Conservation (phyloP, 2,329 filamentous ascomycete species). For the Penicillium capsulatum region DNA sequence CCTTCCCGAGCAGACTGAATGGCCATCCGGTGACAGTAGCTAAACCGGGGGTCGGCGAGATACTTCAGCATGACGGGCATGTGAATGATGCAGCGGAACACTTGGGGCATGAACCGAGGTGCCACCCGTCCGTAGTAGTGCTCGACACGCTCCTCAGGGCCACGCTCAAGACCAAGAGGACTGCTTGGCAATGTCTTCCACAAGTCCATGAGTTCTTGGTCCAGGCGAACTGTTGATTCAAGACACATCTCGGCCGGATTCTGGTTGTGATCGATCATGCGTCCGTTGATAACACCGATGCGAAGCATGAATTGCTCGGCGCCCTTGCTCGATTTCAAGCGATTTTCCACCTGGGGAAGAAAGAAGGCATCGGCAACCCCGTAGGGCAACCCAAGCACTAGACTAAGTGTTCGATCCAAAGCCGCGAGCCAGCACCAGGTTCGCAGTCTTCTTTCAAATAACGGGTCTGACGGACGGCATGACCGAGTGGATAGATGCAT, state of each 20-base stretch:
- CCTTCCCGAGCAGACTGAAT: constrained; percentile 43
- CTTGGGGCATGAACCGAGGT: constrained; percentile 41
- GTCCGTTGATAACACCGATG: constrained; percentile 35
- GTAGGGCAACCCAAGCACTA: constrained; percentile 53
- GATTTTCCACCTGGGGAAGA: constrained; percentile 27
- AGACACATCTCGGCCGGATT: constrained; percentile 35
- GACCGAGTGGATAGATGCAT: constrained; percentile 38
- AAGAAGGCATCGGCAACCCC: constrained; percentile 34
- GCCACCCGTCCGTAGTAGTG: constrained; percentile 32
- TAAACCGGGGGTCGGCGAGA: constrained; percentile 34
- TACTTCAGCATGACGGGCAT: constrained; percentile 47
- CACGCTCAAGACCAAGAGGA: constrained; percentile 28
- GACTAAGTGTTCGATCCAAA: constrained; percentile 49
- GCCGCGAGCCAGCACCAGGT: constrained; percentile 42
- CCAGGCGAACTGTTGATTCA: constrained; percentile 39
- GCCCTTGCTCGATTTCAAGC: constrained; percentile 14
- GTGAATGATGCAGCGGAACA: constrained; percentile 41
- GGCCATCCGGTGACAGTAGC: constrained; percentile 38
- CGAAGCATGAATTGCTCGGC: constrained; percentile 30
- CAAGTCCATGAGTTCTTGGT: constrained; percentile 39
- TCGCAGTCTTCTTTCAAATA: constrained; percentile 31
- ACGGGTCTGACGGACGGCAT: constrained; percentile 20
- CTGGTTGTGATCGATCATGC: constrained; percentile 43
- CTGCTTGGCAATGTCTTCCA: constrained; percentile 27
- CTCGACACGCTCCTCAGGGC: constrained; percentile 20